Evolutionary conservation across 495 filamentous ascomycete species (phyloP).

Genomic region (Lasiosphaeris hirsuta): DNA sequence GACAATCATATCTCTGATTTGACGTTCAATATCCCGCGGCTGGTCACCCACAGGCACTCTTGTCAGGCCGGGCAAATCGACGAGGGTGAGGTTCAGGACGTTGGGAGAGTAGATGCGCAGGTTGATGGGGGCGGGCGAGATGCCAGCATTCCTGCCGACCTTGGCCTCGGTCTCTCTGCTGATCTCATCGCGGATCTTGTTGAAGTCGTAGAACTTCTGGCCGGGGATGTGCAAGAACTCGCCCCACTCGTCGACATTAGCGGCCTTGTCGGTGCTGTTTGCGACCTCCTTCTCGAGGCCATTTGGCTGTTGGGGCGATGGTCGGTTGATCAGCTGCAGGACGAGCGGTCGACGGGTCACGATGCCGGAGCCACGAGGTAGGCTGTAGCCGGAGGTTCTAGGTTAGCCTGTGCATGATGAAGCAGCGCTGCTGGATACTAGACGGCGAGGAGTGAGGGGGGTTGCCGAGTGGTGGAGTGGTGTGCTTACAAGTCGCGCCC

Average conservation of each 20-base stretch:
- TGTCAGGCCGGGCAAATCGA: slow-evolving; percentile 95
- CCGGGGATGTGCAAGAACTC: slow-evolving; percentile 98
- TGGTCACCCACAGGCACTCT: slow-evolving; percentile 98
- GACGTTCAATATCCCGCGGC: slow-evolving; percentile 94
- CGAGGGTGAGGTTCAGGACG: slow-evolving; percentile 93
- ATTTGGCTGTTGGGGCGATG: slow-evolving; percentile 60
- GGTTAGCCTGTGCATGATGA: slow-evolving; percentile 6
- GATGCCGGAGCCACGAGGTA: slow-evolving; percentile 97
- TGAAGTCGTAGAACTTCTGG: slow-evolving; percentile 98
- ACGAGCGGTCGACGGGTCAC: slow-evolving; percentile 95
- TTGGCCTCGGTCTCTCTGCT: slow-evolving; percentile 94
- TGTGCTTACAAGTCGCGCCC: slow-evolving; percentile 90
- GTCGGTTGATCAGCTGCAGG: slow-evolving; percentile 94
- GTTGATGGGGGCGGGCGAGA: slow-evolving; percentile 94
- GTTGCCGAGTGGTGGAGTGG: slow-evolving; percentile 4
- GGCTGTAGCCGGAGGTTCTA: slow-evolving; percentile 47
- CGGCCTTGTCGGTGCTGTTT: slow-evolving; percentile 64
- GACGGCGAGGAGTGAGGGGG: slow-evolving; percentile 8
- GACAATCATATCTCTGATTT: slow-evolving; percentile 97
- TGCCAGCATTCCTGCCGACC: slow-evolving; percentile 93
- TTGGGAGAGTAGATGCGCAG: slow-evolving; percentile 97
- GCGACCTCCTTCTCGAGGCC: slow-evolving; percentile 71
- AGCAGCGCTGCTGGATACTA: neutral
- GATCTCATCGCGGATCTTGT: slow-evolving; percentile 98
- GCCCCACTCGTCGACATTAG: slow-evolving; percentile 95